These are phyloP conservation scores for Syncephalastrum racemosum DNA, from an alignment of 371 early-diverging fungal genomes.

Conservation along the genomic window DNA sequence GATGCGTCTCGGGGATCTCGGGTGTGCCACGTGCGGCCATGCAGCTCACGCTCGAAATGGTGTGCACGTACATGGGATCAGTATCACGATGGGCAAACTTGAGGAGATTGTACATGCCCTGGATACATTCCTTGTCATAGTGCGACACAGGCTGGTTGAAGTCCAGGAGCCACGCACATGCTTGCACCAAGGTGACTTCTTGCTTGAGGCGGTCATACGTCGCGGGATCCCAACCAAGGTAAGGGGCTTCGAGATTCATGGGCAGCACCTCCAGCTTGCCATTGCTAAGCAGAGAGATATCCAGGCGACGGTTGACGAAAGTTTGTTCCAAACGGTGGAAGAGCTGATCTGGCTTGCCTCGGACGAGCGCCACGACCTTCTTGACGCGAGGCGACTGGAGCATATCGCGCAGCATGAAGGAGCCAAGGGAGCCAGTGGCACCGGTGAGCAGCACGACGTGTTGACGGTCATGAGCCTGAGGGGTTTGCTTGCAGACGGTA, in stretches of 20 bases:
- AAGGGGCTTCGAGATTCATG: constrained; percentile 15
- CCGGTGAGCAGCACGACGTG: constrained; percentile 41
- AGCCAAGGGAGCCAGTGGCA: constrained; percentile 42
- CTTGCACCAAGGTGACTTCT: constrained; percentile 33
- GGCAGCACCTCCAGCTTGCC: constrained; percentile 13
- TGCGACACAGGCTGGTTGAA: constrained; percentile 33
- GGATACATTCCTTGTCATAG: constrained; percentile 34
- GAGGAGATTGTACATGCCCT: constrained; percentile 31
- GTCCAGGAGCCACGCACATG: constrained; percentile 36
- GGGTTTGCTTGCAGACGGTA: constrained; percentile 2
- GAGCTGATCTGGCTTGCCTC: constrained; percentile 23
- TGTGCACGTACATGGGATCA: constrained; percentile 39
- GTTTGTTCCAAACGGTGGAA: constrained; percentile 20
- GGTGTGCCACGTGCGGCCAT: too few species aligned
- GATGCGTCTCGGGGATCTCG: constrained; percentile 25
- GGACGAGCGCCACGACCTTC: constrained; percentile 31
- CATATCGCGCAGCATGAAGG: constrained; percentile 27
- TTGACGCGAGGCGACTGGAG: constrained; percentile 19
- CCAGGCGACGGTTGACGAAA: constrained; percentile 22
- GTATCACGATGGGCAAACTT: constrained; percentile 29
- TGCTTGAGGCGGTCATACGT: constrained; percentile 22
- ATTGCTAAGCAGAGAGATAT: constrained; percentile 15
- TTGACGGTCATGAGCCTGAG: not conserved
- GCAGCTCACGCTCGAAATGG: too few species aligned
- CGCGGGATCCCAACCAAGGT: constrained; percentile 26